These are phyloP conservation scores for Pseudonitzschia multiseries DNA, from an alignment of 108 stramenopile species.

Conservation along the genomic window DNA sequence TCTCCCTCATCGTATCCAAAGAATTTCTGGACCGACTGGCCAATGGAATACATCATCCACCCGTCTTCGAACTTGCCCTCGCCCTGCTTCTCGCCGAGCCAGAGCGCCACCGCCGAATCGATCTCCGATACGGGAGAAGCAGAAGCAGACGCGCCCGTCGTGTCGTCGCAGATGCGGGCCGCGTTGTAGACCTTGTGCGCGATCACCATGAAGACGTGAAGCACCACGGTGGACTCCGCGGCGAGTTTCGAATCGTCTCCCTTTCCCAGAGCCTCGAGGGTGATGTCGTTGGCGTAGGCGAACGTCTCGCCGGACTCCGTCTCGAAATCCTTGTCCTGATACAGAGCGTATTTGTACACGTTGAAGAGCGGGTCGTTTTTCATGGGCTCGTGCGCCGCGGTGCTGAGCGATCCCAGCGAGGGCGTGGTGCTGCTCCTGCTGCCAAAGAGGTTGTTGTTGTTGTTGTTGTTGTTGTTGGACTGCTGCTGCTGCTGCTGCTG, in stretches of 20 bases:
- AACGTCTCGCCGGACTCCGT: conserved; percentile 33
- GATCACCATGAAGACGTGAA: conserved; percentile 71
- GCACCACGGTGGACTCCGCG: conserved; percentile 63
- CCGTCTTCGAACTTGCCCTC: conserved; percentile 48
- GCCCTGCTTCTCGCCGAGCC: conserved; percentile 63
- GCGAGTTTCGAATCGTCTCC: conserved; percentile 54
- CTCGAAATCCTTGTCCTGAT: conserved; percentile 57
- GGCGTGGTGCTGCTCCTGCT: conserved; percentile 24
- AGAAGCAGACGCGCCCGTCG: too few relatives aligned
- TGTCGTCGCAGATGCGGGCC: conserved; percentile 35
- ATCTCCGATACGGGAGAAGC: conserved; percentile 28
- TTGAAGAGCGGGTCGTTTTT: conserved; percentile 66
- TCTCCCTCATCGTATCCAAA: conserved; percentile 47
- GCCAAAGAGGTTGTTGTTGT: too few relatives aligned
- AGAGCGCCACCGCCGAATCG: conserved; percentile 75
- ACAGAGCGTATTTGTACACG: conserved; percentile 64
- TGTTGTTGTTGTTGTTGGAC: too few relatives aligned
- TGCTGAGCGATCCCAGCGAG: conserved; percentile 34
- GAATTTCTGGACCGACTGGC: conserved; percentile 42
- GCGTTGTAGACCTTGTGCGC: conserved; percentile 54
- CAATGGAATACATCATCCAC: conserved; percentile 60
- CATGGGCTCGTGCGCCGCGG: conserved; percentile 23
- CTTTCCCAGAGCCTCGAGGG: conserved; percentile 46
- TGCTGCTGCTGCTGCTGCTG: too few relatives aligned
- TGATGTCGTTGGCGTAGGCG: conserved; percentile 66